Evolutionary conservation across 2,329 filamentous ascomycete genomes (phyloP), one percentile per base, ranked within the genome.

Genomic region (Fonsecaea nubica): DNA sequence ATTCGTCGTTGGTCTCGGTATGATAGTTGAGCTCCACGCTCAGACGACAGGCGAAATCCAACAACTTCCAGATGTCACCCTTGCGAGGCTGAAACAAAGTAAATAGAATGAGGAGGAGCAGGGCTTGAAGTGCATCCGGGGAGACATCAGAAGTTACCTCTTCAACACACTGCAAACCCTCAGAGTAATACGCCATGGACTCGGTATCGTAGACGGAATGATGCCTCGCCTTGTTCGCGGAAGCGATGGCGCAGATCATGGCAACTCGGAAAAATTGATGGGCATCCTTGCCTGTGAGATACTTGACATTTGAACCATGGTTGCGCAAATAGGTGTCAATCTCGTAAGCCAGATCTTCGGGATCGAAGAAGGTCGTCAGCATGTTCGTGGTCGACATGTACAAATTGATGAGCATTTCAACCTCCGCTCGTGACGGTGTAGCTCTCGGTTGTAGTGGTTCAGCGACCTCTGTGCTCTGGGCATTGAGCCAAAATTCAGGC

Each of bases 21-120:
- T 77, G 76, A 60, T 76, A 77, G 58, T 75, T 75, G 13, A 77
- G 72, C 65, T 78, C 76, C 5, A 77, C 71, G 21, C 72, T 74
- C 13, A 76, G 62, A 9, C 74, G 72, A 36, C 74, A 76, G 13
- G 74, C 74, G 57, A 73, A 74, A 59, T 74, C 73, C 32, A 74
- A 62, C 57, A 74, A 61, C 58, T 74, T 74, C 73, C 73, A 74
- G 32, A 73, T 66, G 58, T 76, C 74, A 12, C 73, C 74, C 59
- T 73, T 73, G 40, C 67, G 53, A 0, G 74, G 74, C 55, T 74
- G 66, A 61, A 73, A 74, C 15, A 74, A 62, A 30, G 69, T 68
- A 55, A 74, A 76, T 12, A 73, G 58, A 8, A 72, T 71, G 9
- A 76, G 64, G 5, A 76, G 68, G 4, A 76, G 60, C n/a, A 76